Evolutionary conservation across 345 rosid genomes (phyloP).

Genomic region (Erucastrum elatum): DNA sequence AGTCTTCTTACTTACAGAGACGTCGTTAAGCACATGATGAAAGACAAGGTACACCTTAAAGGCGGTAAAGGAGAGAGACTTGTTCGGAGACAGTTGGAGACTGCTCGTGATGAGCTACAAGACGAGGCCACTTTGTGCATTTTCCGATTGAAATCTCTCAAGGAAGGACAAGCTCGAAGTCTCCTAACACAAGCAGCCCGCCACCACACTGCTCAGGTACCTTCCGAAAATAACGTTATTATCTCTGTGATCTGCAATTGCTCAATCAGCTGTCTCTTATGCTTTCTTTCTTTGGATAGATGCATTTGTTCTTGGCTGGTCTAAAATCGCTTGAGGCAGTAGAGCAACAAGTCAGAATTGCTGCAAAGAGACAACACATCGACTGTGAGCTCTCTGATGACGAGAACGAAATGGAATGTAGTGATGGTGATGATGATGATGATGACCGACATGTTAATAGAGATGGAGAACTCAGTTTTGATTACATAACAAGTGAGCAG

Average conservation of each 20-base stretch:
- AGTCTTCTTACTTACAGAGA: constrained; percentile 46
- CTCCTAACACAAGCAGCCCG: constrained; percentile 92
- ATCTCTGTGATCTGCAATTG: neutral
- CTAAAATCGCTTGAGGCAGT: constrained; percentile 84
- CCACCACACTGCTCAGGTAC: constrained; percentile 98
- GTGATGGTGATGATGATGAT: constrained; percentile 49
- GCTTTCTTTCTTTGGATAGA: constrained; percentile 46
- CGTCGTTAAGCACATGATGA: constrained; percentile 69
- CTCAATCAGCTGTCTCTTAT: constrained; percentile 14
- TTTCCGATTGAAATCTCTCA: constrained; percentile 87
- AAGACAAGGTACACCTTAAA: constrained; percentile 76
- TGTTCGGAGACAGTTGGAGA: constrained; percentile 61
- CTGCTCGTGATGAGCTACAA: constrained; percentile 69
- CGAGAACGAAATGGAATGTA: constrained; percentile 61
- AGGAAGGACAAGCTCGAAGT: constrained; percentile 89
- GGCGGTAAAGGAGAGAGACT: constrained; percentile 64
- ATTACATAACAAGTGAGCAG: constrained; percentile 58
- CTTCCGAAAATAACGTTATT: neutral
- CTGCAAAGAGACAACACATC: constrained; percentile 77
- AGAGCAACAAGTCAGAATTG: constrained; percentile 59
- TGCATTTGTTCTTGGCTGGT: constrained; percentile 75
- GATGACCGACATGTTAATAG: constrained; percentile 44
- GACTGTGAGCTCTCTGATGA: constrained; percentile 68
- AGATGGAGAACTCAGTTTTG: constrained; percentile 87
- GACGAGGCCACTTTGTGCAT: constrained; percentile 83